phyloP scores from a whole-genome alignment of 1,139 yeast species.

The Scheffersomyces quercinus region DNA sequence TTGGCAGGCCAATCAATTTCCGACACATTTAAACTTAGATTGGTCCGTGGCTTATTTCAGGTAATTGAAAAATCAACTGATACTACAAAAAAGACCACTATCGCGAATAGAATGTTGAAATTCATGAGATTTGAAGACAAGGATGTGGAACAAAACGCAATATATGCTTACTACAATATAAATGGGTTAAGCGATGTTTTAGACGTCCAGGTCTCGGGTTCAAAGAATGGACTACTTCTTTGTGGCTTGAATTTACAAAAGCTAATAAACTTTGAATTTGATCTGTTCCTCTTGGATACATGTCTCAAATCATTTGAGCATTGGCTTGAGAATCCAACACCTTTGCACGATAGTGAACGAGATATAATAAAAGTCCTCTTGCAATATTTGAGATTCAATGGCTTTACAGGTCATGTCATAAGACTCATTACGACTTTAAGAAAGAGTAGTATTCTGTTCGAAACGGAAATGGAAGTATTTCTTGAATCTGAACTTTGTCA shows the following conservation, averaged over 20 bases:
- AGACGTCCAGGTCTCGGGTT: slow-evolving; percentile 6
- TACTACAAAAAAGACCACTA: slow-evolving; percentile 10
- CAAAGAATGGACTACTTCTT: slow-evolving; percentile 7
- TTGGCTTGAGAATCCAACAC: not conserved
- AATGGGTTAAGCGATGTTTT: slow-evolving; percentile 19
- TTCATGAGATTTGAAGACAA: slow-evolving; percentile 11
- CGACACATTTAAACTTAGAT: not conserved
- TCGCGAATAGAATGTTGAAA: slow-evolving; percentile 16
- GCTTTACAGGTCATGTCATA: slow-evolving; percentile 28
- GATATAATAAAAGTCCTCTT: slow-evolving; percentile 31
- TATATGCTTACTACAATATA: slow-evolving; percentile 22
- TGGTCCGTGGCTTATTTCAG: not conserved
- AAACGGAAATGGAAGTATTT: slow-evolving; percentile 8
- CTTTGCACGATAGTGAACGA: slow-evolving; percentile 20
- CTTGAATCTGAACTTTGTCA: slow-evolving; percentile 15
- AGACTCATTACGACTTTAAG: slow-evolving; percentile 16
- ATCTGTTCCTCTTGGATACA: slow-evolving; percentile 12
- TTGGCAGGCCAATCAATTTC: not conserved
- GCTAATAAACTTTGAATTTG: slow-evolving; percentile 22
- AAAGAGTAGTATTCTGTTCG: not conserved
- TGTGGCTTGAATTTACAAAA: slow-evolving; percentile 23
- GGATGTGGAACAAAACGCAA: slow-evolving; percentile 9
- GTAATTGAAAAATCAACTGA: slow-evolving; percentile 11
- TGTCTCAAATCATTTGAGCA: slow-evolving; percentile 12
- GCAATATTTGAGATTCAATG: slow-evolving; percentile 37